Percentiles rank a stretch among this genome's conserved stretches.
These are phyloP conservation scores for Chaetomiaceae sp. DNA, from an alignment of 2,329 filamentous ascomycete species.

Conservation along the genomic window DNA sequence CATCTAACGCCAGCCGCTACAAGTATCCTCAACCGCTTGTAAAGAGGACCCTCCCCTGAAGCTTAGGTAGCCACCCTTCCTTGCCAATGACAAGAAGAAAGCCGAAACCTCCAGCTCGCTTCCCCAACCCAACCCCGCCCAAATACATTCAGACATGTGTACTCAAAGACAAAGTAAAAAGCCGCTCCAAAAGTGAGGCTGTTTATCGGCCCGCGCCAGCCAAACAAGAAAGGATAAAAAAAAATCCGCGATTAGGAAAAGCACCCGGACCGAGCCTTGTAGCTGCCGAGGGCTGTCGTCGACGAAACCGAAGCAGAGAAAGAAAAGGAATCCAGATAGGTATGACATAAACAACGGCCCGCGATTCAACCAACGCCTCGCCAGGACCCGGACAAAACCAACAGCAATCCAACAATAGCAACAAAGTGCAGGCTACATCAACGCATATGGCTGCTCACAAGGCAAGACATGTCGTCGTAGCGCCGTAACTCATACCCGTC, in stretches of 20 bases:
- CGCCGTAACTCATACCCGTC: slow-evolving; percentile 29
- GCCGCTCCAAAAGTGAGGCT: slow-evolving; percentile 1
- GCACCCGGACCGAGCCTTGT: background rate
- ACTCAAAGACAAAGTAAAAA: slow-evolving; percentile 1
- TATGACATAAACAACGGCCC: background rate
- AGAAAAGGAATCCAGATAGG: background rate
- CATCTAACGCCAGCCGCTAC: background rate
- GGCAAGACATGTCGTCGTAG: slow-evolving; percentile 15
- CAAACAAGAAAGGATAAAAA: slow-evolving; percentile 4
- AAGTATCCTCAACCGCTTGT: background rate
- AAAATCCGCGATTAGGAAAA: slow-evolving; percentile 14
- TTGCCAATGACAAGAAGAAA: background rate
- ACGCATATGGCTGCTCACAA: slow-evolving; percentile 11
- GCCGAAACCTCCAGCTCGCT: background rate
- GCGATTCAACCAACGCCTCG: slow-evolving; percentile 11
- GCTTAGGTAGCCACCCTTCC: background rate
- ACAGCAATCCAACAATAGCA: background rate
- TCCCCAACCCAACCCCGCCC: background rate
- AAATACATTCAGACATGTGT: slow-evolving; percentile 5
- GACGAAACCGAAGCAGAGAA: background rate
- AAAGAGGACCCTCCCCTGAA: background rate
- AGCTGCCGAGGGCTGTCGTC: background rate
- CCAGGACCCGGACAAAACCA: background rate
- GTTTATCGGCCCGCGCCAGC: slow-evolving; percentile 15
- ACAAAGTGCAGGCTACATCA: slow-evolving; percentile 9